Percentiles rank a stretch among this genome's conserved stretches.
Conservation (phyloP, 805 yeast genomes). For the Myxozyma melibiosi region DNA sequence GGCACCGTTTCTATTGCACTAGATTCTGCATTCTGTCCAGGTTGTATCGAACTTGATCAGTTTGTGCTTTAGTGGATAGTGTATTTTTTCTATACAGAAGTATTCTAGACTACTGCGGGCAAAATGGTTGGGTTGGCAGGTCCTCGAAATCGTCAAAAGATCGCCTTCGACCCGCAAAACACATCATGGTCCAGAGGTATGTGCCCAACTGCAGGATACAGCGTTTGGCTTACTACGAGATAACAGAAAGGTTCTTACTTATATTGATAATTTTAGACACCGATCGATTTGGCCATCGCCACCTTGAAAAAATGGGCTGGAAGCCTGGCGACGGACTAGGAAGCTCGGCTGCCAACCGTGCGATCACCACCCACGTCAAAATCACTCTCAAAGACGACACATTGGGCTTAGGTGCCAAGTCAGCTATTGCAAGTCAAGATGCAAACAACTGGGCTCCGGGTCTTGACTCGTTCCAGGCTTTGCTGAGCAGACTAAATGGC, state of each 20-base stretch:
- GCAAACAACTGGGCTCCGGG: slow-evolving; percentile 85
- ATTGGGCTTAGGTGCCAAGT: slow-evolving; percentile 69
- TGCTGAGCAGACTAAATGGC: slow-evolving; percentile 87
- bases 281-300: slow-evolving; percentile 82
- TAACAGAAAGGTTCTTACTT: neutral
- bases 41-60: no score
- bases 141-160: slow-evolving; percentile 73
- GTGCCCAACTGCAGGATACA: neutral
- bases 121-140: slow-evolving; percentile 52
- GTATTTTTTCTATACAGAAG: no score
- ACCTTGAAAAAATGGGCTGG: slow-evolving; percentile 86
- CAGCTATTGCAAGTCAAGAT: slow-evolving; percentile 61
- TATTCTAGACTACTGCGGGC: neutral
- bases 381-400: slow-evolving; percentile 81
- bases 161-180: slow-evolving; percentile 91
- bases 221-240: neutral
- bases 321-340: slow-evolving; percentile 90
- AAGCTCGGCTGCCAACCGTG: slow-evolving; percentile 46
- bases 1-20: no score
- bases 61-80: neutral
- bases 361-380: slow-evolving; percentile 79
- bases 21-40: no score
- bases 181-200: slow-evolving; percentile 86
- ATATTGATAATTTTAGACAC: slow-evolving; percentile 45
- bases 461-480: slow-evolving; percentile 87